Conservation (phyloP, 352 stramenopile species). For the Phytopythium delawarense region DNA sequence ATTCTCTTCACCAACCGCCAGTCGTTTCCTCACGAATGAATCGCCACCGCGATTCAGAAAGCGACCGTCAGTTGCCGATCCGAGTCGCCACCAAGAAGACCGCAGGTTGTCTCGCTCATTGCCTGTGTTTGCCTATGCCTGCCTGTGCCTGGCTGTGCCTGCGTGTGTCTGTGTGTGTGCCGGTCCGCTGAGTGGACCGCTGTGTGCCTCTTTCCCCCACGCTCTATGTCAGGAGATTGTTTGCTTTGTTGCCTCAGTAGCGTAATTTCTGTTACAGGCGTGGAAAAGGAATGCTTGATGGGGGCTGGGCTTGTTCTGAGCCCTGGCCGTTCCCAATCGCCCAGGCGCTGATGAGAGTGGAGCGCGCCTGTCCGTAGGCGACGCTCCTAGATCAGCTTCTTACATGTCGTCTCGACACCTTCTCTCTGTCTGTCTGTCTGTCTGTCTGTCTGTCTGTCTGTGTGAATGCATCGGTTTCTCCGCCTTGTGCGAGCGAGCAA, state of each 20-base stretch:
- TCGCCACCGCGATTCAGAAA: not conserved
- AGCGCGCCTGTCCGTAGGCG: conserved; percentile 23
- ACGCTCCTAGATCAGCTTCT: conserved; percentile 77
- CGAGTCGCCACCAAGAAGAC: not conserved
- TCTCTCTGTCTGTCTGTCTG: not conserved
- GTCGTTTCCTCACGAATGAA: not conserved
- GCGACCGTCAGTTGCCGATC: not conserved
- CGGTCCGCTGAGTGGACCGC: conserved; percentile 4
- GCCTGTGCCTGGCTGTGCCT: not conserved
- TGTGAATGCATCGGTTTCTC: not conserved
- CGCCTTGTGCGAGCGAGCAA: conserved; percentile 27
- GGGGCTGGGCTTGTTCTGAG: conserved; percentile 65
- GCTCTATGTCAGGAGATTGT: conserved; percentile 80
- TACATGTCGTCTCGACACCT: conserved; percentile 27
- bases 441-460: conserved; percentile 1
- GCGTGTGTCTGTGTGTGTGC: not conserved
- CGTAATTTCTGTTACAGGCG: conserved; percentile 77
- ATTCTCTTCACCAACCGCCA: conserved; percentile 1
- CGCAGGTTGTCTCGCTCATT: not conserved
- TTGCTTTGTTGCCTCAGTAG: conserved; percentile 54
- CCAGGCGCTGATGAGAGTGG: conserved; percentile 80
- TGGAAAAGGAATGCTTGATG: conserved; percentile 77
- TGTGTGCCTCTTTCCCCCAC: conserved; percentile 24
- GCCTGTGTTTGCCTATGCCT: not conserved
- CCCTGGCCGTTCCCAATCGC: conserved; percentile 37